phyloP scores from a whole-genome alignment of 2,329 filamentous ascomycete species.

The Diaporthe capsici region DNA sequence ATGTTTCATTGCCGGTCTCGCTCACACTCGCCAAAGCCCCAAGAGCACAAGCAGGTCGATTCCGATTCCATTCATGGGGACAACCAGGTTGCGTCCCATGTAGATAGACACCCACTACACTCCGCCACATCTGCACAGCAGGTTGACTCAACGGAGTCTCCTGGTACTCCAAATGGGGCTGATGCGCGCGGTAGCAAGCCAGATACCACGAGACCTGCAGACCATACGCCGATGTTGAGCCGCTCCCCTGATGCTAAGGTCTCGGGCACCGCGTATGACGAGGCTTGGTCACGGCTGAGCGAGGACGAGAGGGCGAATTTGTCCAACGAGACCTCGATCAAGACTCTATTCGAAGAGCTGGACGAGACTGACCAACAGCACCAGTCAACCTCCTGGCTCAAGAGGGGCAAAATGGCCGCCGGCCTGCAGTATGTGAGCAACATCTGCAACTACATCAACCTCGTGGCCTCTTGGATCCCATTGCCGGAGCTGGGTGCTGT shows the following conservation, averaged over 20 bases:
- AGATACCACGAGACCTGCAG: neutral
- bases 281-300: neutral
- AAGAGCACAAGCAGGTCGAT: neutral
- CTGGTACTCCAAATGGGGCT: neutral
- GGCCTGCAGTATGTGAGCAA: slow-evolving; percentile 14
- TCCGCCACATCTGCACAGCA: neutral
- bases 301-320: neutral
- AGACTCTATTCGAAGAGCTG: neutral
- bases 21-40: neutral
- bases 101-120: neutral
- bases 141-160: too few relatives aligned
- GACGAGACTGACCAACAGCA: slow-evolving; percentile 17
- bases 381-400: slow-evolving; percentile 12
- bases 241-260: neutral
- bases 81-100: neutral
- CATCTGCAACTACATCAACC: neutral
- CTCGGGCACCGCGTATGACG: slow-evolving; percentile 1
- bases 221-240: neutral
- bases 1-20: neutral
- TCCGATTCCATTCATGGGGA: neutral
- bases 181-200: neutral
- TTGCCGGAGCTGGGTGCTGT: neutral
- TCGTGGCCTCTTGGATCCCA: slow-evolving; percentile 3
- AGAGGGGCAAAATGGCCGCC: slow-evolving; percentile 17
- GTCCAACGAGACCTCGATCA: slow-evolving; percentile 4